A percentile compares a stretch with the other conserved stretches of the same genome.
phyloP scores from a whole-genome alignment of 176 grass and related monocot species.

The Aegilops sharonensis region DNA sequence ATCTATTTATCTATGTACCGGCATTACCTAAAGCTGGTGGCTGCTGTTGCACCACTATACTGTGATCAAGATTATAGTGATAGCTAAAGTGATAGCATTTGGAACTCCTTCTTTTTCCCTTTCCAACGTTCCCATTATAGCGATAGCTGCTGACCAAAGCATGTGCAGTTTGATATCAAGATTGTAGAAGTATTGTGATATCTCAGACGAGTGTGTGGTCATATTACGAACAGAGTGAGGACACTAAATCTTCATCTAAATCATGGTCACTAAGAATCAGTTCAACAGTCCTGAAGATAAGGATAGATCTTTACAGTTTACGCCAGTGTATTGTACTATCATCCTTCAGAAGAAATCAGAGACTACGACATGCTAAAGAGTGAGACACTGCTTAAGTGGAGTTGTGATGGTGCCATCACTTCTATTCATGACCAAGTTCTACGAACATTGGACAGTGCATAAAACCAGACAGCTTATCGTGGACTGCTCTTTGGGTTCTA shows the following conservation, averaged over 20 bases:
- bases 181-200: background rate
- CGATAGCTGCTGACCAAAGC: background rate
- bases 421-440: background rate
- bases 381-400: background rate
- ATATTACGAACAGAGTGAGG: background rate
- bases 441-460: background rate
- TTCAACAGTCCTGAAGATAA: background rate
- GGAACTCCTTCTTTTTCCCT: background rate
- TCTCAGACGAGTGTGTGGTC: background rate
- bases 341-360: background rate
- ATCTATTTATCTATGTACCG: background rate
- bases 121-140: background rate
- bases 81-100: background rate
- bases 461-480: background rate
- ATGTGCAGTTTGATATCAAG: background rate
- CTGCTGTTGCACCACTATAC: conserved; percentile 28
- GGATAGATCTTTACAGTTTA: background rate
- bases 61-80: background rate
- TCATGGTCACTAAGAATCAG: background rate
- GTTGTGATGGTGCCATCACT: background rate
- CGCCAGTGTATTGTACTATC: background rate
- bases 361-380: background rate
- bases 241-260: background rate
- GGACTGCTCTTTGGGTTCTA: background rate
- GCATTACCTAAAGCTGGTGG: conserved; percentile 21